Base-by-base conservation (phyloP, 768 basidiomycete genomes). In the Leccinum boreale region DNA sequence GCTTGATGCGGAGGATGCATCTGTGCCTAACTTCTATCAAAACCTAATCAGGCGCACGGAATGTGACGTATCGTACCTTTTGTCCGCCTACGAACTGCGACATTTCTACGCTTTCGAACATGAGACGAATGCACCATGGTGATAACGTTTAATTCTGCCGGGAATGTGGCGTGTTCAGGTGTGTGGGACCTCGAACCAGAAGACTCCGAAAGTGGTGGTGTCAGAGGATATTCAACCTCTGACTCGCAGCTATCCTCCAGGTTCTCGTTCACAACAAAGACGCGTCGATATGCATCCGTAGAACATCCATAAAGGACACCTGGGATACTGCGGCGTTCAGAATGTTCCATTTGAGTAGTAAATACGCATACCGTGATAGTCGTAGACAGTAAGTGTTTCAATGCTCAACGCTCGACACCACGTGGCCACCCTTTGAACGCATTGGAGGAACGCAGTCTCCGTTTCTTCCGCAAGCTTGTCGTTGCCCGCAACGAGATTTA, bases 161-260 rank as follows among this genome's bases (percentile, higher is more conserved):
- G 55, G 10, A 47, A 35, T 5, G n/a, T 42, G 21, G 45, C 53
- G 29, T n/a, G 56, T 44, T 75, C 78, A 10, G 87, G 86, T 3
- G 86, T 86, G 24, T 84, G 73, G 28, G 85, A 78, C 56, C 85
- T 77, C 11, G 89, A 89, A 24, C 81, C 82, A 24, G 87, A 84
- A 64, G 79, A 80, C 68, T 90, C 89, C 8, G 90, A 92, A 17
- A 81, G 74, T 3, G 90, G 90, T n/a, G 90, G 90, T 0, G 90
- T 92, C 46, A 83, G 75, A 42, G 90, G 90, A 69, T 85, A 90
- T 65, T 85, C 81, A 3, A 81, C 70, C 55, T 89, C 87, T 19
- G 83, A 81, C 56, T 80, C 81, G 54, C 76, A 75, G 19, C 73
- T 74, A 29, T 78, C 73, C 54, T 60, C 62, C 29, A 36, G 64